phyloP scores from a whole-genome alignment of 73 alveolate species.

The Paramecium octaurelia region DNA sequence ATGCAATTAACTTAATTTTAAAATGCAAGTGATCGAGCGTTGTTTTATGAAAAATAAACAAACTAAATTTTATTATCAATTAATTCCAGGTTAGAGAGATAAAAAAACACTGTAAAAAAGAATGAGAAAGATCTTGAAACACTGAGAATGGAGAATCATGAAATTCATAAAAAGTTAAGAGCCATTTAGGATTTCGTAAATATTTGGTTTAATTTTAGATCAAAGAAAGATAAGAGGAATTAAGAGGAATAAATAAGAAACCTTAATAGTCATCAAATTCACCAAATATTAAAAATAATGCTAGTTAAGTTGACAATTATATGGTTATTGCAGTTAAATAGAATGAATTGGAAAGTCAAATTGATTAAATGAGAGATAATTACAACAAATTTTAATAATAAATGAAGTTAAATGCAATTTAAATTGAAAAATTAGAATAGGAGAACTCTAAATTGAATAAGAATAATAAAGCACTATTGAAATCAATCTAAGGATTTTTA shows the following conservation, averaged over 20 bases:
- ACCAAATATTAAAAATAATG: background rate
- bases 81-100: background rate
- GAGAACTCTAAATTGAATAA: slow-evolving; percentile 22
- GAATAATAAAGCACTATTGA: slow-evolving; percentile 11
- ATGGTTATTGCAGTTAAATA: slow-evolving; percentile 28
- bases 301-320: slow-evolving; percentile 25
- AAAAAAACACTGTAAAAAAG: background rate
- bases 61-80: slow-evolving; percentile 1
- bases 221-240: slow-evolving; percentile 27
- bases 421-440: slow-evolving; percentile 25
- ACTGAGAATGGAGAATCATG: slow-evolving; percentile 42
- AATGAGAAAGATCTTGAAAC: slow-evolving; percentile 34
- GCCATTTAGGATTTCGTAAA: background rate
- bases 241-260: background rate
- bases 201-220: background rate
- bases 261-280: background rate
- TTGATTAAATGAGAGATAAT: slow-evolving; percentile 31
- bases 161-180: slow-evolving; percentile 1
- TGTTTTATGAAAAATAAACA: slow-evolving; percentile 42
- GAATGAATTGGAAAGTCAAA: slow-evolving; percentile 20
- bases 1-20: slow-evolving; percentile 16
- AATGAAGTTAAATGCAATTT: background rate
- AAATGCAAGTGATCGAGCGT: slow-evolving; percentile 29
- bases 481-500: slow-evolving; percentile 21
- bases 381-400: background rate